Evolutionary conservation across 768 basidiomycete genomes (phyloP).

Genomic region (Macrolepiota fuliginosa): DNA sequence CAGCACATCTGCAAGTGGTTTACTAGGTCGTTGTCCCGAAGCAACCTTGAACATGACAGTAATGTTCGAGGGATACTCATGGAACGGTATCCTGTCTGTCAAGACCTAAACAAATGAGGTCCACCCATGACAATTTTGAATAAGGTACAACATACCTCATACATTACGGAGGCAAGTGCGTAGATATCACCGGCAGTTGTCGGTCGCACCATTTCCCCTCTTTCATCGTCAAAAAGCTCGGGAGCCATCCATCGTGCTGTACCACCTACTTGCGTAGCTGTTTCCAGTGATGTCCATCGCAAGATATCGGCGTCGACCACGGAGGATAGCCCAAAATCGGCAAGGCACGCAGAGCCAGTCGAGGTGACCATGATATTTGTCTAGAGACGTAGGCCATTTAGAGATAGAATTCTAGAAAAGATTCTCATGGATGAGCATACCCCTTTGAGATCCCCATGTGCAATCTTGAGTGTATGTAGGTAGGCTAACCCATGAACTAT

Average conservation of each 20-base stretch:
- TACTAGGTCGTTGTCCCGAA: no score
- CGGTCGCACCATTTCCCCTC: background rate
- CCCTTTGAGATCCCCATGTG: slow-evolving; percentile 21
- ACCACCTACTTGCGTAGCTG: background rate
- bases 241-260: slow-evolving; percentile 1
- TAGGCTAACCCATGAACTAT: slow-evolving; percentile 12
- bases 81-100: slow-evolving; percentile 17
- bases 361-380: background rate
- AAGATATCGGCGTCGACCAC: background rate
- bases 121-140: no score
- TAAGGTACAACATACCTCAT: slow-evolving; percentile 23
- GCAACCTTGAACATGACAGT: no score
- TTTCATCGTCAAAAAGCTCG: background rate
- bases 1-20: no score
- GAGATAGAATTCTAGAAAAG: background rate
- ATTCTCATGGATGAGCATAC: slow-evolving; percentile 3
- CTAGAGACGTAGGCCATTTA: background rate
- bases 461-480: slow-evolving; percentile 15
- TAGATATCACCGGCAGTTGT: slow-evolving; percentile 31
- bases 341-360: background rate
- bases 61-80: background rate
- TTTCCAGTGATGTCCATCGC: background rate
- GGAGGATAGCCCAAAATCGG: background rate
- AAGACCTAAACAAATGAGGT: slow-evolving; percentile 14
- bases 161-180: slow-evolving; percentile 37